Evolutionary conservation across 805 yeast species (phyloP).

Genomic region (Candida sithepensis): DNA sequence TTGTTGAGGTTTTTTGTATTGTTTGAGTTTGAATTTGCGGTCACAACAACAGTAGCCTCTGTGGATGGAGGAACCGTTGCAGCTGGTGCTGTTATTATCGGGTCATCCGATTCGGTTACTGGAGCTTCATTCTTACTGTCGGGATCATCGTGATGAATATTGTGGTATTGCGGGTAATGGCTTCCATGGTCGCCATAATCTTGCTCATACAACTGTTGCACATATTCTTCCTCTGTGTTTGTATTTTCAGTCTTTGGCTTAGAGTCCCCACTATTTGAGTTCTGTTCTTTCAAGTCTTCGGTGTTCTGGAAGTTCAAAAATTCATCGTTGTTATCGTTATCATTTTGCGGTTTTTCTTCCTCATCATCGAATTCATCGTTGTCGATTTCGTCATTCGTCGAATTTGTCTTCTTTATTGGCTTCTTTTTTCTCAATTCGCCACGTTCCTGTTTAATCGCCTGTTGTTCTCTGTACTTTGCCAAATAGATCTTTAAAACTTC

Average conservation of each 20-base stretch:
- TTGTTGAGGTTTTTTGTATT: not conserved
- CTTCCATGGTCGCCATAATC: constrained; percentile 25
- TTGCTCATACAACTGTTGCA: constrained; percentile 31
- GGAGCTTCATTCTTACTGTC: not conserved
- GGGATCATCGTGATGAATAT: constrained; percentile 18
- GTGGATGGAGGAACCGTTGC: not conserved
- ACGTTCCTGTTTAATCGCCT: constrained; percentile 65
- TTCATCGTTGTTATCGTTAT: constrained; percentile 17
- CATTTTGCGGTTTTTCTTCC: not conserved
- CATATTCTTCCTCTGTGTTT: constrained; percentile 21
- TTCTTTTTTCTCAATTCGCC: constrained; percentile 44
- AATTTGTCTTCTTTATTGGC: constrained; percentile 5
- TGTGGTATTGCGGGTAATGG: constrained; percentile 30
- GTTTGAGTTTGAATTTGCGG: not conserved
- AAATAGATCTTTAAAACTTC: constrained; percentile 65
- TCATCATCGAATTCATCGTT: not conserved
- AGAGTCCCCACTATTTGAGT: constrained; percentile 1
- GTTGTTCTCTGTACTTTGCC: constrained; percentile 70
- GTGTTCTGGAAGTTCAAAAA: constrained; percentile 10
- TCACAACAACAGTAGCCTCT: not conserved
- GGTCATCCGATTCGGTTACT: not conserved
- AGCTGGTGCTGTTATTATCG: not conserved
- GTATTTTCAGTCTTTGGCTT: constrained; percentile 1
- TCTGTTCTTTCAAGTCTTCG: not conserved
- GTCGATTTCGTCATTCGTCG: constrained; percentile 9